Evolutionary conservation across 1,284 basidiomycete genomes (phyloP).

Genomic region (Ganoderma lingzhi): DNA sequence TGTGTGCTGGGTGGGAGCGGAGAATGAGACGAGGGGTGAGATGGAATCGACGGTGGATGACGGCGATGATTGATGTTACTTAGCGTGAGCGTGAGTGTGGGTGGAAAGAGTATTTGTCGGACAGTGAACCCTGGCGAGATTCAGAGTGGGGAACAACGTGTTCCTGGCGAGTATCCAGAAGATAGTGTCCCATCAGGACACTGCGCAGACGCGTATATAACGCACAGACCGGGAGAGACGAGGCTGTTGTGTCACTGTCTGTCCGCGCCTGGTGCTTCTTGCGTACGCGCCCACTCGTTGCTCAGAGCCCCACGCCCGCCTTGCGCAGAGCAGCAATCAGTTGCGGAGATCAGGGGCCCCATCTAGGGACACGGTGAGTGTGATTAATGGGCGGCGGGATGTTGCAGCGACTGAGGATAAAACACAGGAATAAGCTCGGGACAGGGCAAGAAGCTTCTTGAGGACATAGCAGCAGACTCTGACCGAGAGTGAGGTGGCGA

Average conservation of each 20-base stretch:
- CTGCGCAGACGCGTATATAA: conserved; percentile 28
- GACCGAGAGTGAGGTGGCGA: conserved; percentile 19
- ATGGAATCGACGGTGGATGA: conserved; percentile 40
- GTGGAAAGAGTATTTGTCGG: conserved; percentile 32
- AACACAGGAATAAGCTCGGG: conserved; percentile 29
- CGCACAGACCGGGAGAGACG: conserved; percentile 4
- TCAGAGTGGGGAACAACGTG: conserved; percentile 22
- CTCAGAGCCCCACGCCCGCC: conserved; percentile 2
- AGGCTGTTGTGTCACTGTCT: conserved; percentile 11
- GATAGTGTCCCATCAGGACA: conserved; percentile 27
- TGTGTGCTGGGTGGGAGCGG: conserved; percentile 31
- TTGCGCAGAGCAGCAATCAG: conserved; percentile 12
- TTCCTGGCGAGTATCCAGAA: conserved; percentile 27
- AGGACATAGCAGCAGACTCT: background rate
- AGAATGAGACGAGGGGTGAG: conserved; percentile 34
- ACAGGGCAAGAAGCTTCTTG: conserved; percentile 2
- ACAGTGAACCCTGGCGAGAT: conserved; percentile 33
- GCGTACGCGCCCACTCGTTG: conserved; percentile 14
- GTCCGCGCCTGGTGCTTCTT: conserved; percentile 16
- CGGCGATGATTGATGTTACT: conserved; percentile 41
- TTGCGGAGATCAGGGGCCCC: conserved; percentile 13
- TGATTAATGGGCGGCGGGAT: conserved; percentile 24
- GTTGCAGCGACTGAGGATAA: conserved; percentile 14
- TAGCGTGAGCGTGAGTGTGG: conserved; percentile 17
- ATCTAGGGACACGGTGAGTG: conserved; percentile 21